A percentile compares a stretch with the other conserved stretches of the same genome.
Evolutionary conservation across 2,329 filamentous ascomycete species (phyloP).

Genomic region (Akanthomyces lecanii): DNA sequence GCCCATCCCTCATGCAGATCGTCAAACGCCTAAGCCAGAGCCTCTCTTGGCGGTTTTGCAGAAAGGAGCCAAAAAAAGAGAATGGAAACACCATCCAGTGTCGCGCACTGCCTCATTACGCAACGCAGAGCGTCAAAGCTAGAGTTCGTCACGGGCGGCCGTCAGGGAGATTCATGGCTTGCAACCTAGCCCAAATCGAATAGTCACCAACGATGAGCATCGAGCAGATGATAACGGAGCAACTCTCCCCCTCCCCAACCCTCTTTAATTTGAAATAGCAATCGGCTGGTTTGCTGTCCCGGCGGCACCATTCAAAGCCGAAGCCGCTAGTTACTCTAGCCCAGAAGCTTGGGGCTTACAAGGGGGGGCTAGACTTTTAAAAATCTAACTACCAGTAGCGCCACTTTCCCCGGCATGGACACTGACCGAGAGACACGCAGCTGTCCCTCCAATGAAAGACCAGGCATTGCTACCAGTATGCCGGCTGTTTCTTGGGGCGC

Average conservation of each 20-base stretch:
- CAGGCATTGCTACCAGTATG: not conserved
- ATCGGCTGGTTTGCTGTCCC: slow-evolving; percentile 4
- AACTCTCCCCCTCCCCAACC: not conserved
- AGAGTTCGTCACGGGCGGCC: too few relatives aligned
- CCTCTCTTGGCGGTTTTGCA: not conserved
- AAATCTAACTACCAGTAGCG: not conserved
- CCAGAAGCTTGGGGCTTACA: not conserved
- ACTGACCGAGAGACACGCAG: slow-evolving; percentile 3
- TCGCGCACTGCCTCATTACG: not conserved
- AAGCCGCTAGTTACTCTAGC: not conserved
- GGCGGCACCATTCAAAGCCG: slow-evolving; percentile 7
- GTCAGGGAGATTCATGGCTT: too few relatives aligned
- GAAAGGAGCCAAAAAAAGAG: not conserved
- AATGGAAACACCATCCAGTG: too few relatives aligned
- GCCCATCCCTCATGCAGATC: not conserved
- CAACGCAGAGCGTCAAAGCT: not conserved
- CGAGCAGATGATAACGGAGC: not conserved
- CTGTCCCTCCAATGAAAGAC: not conserved
- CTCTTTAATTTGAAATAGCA: not conserved
- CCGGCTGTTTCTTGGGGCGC: not conserved
- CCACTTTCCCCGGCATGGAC: slow-evolving; percentile 1
- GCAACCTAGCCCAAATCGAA: too few relatives aligned
- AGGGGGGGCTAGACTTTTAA: not conserved
- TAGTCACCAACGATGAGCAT: not conserved
- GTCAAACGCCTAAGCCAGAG: not conserved